phyloP scores from a whole-genome alignment of 495 filamentous ascomycete species.

The Aspergillus leporis region DNA sequence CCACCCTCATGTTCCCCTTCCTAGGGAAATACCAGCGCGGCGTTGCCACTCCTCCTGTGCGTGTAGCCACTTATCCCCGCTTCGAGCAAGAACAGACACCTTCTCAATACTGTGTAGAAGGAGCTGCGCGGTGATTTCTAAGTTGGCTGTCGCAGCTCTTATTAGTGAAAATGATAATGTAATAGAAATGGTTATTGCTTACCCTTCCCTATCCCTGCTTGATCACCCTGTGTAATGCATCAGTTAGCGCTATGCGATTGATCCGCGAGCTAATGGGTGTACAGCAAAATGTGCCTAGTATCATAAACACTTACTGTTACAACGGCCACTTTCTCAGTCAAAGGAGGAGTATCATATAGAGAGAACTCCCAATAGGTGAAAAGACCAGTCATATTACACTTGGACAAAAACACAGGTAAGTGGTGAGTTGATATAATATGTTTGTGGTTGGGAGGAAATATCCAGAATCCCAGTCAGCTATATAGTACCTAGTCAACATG shows the following conservation, averaged over 20 bases:
- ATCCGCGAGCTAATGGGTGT: no score
- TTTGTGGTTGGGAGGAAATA: neutral
- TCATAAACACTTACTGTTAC: neutral
- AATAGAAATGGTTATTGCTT: neutral
- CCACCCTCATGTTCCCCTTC: slow-evolving; percentile 20
- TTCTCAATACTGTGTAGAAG: slow-evolving; percentile 40
- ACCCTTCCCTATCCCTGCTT: neutral
- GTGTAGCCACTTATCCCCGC: slow-evolving; percentile 21
- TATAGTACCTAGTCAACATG: neutral
- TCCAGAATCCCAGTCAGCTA: neutral
- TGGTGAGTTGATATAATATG: no score
- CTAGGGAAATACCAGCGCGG: neutral
- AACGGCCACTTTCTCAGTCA: neutral
- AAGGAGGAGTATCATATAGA: neutral
- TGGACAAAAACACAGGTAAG: neutral
- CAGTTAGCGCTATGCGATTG: no score
- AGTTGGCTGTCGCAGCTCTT: neutral
- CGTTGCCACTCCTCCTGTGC: slow-evolving; percentile 23
- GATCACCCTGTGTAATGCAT: neutral
- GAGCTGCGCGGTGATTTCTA: slow-evolving; percentile 41
- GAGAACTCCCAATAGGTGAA: neutral
- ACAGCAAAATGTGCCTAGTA: neutral
- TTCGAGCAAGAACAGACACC: slow-evolving; percentile 37
- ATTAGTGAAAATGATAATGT: neutral
- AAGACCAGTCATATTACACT: neutral